phyloP scores from a whole-genome alignment of 2,329 filamentous ascomycete genomes.

The Cercospora sp. region DNA sequence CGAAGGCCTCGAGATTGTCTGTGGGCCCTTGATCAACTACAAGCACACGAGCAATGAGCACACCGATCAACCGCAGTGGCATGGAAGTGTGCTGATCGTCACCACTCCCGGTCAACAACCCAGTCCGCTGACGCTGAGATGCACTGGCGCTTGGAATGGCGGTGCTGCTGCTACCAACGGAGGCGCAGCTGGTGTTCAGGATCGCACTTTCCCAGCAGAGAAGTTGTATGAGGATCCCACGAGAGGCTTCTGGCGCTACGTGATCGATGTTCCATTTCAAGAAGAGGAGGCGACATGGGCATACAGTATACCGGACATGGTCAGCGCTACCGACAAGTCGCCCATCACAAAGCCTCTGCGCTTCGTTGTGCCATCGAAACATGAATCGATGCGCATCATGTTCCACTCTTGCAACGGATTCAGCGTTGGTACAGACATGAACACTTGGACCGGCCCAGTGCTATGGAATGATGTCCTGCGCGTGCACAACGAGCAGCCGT shows the following conservation, averaged over 20 bases:
- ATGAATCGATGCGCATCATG: slow-evolving; percentile 69
- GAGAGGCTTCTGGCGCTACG: slow-evolving; percentile 62
- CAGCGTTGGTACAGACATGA: slow-evolving; percentile 64
- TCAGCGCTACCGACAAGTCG: slow-evolving; percentile 33
- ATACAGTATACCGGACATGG: slow-evolving; percentile 70
- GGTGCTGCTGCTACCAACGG: slow-evolving; percentile 28
- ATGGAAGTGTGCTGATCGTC: slow-evolving; percentile 83
- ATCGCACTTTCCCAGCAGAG: slow-evolving; percentile 48
- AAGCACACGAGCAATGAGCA: slow-evolving; percentile 64
- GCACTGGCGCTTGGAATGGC: slow-evolving; percentile 50
- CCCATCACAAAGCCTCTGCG: slow-evolving; percentile 42
- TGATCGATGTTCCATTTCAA: slow-evolving; percentile 64
- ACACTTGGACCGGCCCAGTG: slow-evolving; percentile 59
- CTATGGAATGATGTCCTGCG: slow-evolving; percentile 66
- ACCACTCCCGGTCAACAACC: slow-evolving; percentile 68
- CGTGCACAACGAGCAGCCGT: slow-evolving; percentile 59
- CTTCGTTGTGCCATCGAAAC: slow-evolving; percentile 59
- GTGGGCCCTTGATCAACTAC: slow-evolving; percentile 77
- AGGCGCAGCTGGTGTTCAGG: slow-evolving; percentile 24
- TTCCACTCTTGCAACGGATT: slow-evolving; percentile 71
- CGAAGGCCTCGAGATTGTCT: slow-evolving; percentile 58
- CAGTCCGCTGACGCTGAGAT: slow-evolving; percentile 60
- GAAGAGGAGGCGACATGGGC: slow-evolving; percentile 74
- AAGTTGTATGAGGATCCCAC: slow-evolving; percentile 61
- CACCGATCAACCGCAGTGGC: slow-evolving; percentile 60